A percentile compares a stretch with the other conserved stretches of the same genome.
Conservation (phyloP, 495 filamentous ascomycete genomes). For the Rhypophila decipiens region DNA sequence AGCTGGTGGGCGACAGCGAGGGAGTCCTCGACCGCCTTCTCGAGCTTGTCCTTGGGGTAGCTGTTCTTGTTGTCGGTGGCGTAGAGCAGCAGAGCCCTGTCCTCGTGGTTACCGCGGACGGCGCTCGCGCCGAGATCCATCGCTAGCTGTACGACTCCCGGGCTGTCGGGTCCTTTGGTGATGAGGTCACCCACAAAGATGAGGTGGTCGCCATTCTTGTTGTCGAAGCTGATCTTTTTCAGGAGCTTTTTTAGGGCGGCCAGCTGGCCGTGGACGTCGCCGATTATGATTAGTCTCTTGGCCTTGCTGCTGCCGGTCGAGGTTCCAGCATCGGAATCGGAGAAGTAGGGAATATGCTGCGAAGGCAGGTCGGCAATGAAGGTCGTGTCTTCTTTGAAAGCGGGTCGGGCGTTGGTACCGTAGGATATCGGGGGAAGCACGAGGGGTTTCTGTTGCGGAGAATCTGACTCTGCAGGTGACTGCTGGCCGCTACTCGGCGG, state of each 20-base stretch:
- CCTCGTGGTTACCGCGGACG: conserved; percentile 92
- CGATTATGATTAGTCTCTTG: conserved; percentile 61
- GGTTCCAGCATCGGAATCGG: background rate
- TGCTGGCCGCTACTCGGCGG: no score
- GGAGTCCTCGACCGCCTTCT: conserved; percentile 18
- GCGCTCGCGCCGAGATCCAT: conserved; percentile 62
- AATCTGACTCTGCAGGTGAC: no score
- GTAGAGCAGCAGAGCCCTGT: conserved; percentile 53
- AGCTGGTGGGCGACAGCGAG: conserved; percentile 30
- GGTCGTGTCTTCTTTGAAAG: conserved; percentile 22
- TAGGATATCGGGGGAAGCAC: conserved; percentile 12
- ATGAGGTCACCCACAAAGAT: conserved; percentile 81
- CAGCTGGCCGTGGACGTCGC: conserved; percentile 86
- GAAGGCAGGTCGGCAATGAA: conserved; percentile 30
- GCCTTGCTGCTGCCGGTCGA: conserved; percentile 1
- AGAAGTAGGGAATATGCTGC: conserved; percentile 23
- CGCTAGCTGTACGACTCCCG: conserved; percentile 69
- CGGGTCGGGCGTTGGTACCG: conserved; percentile 20
- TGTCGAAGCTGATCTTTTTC: conserved; percentile 57
- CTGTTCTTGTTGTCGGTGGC: conserved; percentile 11
- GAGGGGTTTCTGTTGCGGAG: conserved; percentile 1
- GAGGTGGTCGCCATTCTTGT: conserved; percentile 58
- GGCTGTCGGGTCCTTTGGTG: conserved; percentile 80
- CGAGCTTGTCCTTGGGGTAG: background rate
- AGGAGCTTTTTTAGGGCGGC: conserved; percentile 61